A percentile compares a stretch with the other conserved stretches of the same genome.
These are phyloP conservation scores for Podosphaera fusca DNA, from an alignment of 2,329 filamentous ascomycete genomes.

Conservation along the genomic window DNA sequence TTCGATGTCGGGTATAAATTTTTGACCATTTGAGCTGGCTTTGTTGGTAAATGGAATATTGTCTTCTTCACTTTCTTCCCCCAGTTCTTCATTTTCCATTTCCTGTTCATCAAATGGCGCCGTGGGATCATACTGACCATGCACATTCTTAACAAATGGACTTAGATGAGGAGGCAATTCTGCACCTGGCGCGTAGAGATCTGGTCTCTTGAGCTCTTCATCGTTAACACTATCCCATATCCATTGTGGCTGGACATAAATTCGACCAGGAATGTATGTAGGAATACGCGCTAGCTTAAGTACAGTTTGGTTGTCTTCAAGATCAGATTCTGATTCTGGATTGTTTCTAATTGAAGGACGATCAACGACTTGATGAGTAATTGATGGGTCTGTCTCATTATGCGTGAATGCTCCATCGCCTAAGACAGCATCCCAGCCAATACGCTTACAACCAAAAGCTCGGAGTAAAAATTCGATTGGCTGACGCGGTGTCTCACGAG, in stretches of 20 bases:
- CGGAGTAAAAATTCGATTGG: conserved; percentile 82
- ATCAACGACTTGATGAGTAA: conserved; percentile 93
- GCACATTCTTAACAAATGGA: conserved; percentile 74
- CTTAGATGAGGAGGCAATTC: conserved; percentile 84
- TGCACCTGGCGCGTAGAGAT: conserved; percentile 74
- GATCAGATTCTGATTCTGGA: conserved; percentile 23
- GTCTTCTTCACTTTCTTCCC: conserved; percentile 32
- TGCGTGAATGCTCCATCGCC: conserved; percentile 84
- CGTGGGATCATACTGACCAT: conserved; percentile 80
- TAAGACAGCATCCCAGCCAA: conserved; percentile 81
- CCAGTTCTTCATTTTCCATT: conserved; percentile 61
- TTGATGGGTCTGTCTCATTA: conserved; percentile 64
- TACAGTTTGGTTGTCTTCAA: conserved; percentile 32
- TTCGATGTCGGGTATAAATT: conserved; percentile 17
- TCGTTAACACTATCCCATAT: conserved; percentile 95
- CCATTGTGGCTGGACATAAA: conserved; percentile 94
- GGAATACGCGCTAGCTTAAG: conserved; percentile 33
- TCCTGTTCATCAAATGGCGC: conserved; percentile 70
- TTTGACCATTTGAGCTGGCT: conserved; percentile 24
- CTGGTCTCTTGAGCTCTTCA: conserved; percentile 63
- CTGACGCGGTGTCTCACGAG: conserved; percentile 75
- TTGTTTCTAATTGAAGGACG: conserved; percentile 49
- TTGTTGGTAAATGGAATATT: conserved; percentile 19
- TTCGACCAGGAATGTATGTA: conserved; percentile 67
- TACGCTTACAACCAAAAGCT: conserved; percentile 82